phyloP scores from a whole-genome alignment of 2,329 filamentous ascomycete genomes.

The Aspergillus pseudoterreus region DNA sequence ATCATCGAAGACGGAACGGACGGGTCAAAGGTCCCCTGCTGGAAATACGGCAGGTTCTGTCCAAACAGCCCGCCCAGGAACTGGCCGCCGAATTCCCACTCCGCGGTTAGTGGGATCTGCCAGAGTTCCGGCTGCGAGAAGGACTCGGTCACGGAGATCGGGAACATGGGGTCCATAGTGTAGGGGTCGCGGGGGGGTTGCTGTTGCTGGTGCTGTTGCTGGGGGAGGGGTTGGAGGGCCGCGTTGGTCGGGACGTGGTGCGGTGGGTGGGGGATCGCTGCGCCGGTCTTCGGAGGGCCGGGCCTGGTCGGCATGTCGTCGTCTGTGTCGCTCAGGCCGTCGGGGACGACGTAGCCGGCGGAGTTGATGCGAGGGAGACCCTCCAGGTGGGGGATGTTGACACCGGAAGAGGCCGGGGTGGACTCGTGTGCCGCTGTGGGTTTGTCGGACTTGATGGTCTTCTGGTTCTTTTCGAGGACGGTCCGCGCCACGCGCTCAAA shows the following conservation, averaged over 20 bases:
- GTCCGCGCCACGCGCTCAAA: conserved; percentile 87
- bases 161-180: conserved; percentile 14
- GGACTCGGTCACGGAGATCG: conserved; percentile 17
- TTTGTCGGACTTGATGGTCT: conserved; percentile 49
- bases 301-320: not conserved
- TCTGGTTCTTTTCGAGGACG: conserved; percentile 83
- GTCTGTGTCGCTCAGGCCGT: conserved; percentile 16
- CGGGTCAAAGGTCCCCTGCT: too few species aligned
- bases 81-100: conserved; percentile 61
- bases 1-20: not conserved
- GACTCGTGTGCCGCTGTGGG: conserved; percentile 1
- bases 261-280: not conserved
- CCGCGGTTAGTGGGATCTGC: conserved; percentile 84
- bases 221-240: not conserved
- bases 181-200: conserved; percentile 2
- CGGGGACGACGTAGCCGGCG: conserved; percentile 29
- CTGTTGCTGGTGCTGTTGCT: conserved; percentile 3
- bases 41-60: not conserved
- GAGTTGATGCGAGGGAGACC: conserved; percentile 31
- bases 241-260: conserved; percentile 1
- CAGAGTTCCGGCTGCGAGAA: conserved; percentile 62
- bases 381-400: conserved; percentile 26
- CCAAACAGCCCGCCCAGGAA: conserved; percentile 23
- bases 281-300: not conserved
- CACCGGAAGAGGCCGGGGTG: conserved; percentile 1